Percentiles rank a stretch among this genome's conserved stretches.
phyloP scores from a whole-genome alignment of 2,329 filamentous ascomycete genomes.

The Microsporum audouinii region DNA sequence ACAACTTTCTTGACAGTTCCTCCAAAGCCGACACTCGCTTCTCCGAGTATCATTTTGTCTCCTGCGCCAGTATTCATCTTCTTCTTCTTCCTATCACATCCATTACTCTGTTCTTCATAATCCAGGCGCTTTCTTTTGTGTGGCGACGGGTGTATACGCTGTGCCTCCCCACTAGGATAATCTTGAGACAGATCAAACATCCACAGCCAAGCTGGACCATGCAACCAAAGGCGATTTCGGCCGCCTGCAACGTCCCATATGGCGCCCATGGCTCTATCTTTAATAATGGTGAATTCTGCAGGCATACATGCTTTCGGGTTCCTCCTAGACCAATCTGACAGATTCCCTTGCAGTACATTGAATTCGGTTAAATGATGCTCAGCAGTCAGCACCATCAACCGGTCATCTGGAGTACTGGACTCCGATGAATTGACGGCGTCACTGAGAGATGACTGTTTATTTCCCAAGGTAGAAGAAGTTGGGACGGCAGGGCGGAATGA shows the following conservation, averaged over 20 bases:
- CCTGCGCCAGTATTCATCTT: slow-evolving; percentile 46
- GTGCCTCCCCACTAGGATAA: slow-evolving; percentile 35
- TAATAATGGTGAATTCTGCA: slow-evolving; percentile 57
- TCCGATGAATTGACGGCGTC: no score
- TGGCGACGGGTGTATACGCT: slow-evolving; percentile 12
- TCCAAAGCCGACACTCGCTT: slow-evolving; percentile 35
- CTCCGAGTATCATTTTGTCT: slow-evolving; percentile 37
- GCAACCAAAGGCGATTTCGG: slow-evolving; percentile 68
- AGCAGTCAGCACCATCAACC: slow-evolving; percentile 51
- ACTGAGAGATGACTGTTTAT: background rate
- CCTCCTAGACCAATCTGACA: slow-evolving; percentile 75
- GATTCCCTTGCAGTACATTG: slow-evolving; percentile 60
- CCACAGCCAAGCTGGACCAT: slow-evolving; percentile 73
- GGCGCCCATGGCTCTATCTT: slow-evolving; percentile 70
- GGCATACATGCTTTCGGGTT: slow-evolving; percentile 70
- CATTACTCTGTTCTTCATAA: background rate
- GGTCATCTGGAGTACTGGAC: slow-evolving; percentile 36
- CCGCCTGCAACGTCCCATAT: slow-evolving; percentile 60
- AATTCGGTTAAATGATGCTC: slow-evolving; percentile 64
- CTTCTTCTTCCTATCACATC: slow-evolving; percentile 34
- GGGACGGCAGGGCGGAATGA: slow-evolving; percentile 47
- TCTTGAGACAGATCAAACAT: slow-evolving; percentile 81
- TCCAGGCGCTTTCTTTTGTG: slow-evolving; percentile 34
- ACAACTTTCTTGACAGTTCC: slow-evolving; percentile 40
- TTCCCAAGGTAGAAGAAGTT: slow-evolving; percentile 33